Conservation (phyloP, 2,329 filamentous ascomycete species). For the Cercospora sesami region DNA sequence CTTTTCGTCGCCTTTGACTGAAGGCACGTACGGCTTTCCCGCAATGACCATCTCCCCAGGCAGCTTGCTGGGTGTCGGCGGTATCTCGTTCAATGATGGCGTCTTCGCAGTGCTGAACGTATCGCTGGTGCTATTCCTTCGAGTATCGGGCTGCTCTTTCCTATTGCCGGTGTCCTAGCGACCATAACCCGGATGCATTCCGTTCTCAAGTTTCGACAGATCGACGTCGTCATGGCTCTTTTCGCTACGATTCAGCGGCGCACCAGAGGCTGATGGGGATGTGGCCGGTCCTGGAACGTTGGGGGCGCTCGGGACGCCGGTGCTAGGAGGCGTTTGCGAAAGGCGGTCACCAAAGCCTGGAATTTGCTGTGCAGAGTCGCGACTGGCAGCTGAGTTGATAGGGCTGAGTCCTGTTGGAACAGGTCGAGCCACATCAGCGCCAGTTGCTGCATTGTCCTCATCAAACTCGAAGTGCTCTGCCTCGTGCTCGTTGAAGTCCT, state of each 20-base stretch:
- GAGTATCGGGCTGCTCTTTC: constrained; percentile 8
- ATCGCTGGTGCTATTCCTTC: neutral
- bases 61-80: constrained; percentile 6
- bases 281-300: neutral
- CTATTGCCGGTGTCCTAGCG: constrained; percentile 17
- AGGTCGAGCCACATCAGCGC: constrained; percentile 12
- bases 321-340: constrained; percentile 1
- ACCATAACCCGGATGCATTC: constrained; percentile 17
- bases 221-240: constrained; percentile 7
- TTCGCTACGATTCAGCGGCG: neutral
- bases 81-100: neutral
- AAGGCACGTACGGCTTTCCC: constrained; percentile 12
- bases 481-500: constrained; percentile 49
- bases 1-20: neutral
- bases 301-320: neutral
- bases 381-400: neutral
- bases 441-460: constrained; percentile 38
- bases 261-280: neutral
- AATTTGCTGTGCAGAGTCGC: constrained; percentile 5
- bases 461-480: constrained; percentile 41
- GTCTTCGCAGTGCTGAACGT: constrained; percentile 8
- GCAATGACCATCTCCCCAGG: neutral
- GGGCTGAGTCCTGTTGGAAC: neutral
- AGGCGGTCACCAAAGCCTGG: constrained; percentile 9
- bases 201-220: constrained; percentile 5